Percentiles rank a stretch among this genome's conserved stretches.
These are phyloP conservation scores for Pseudonectria buxi DNA, from an alignment of 2,329 filamentous ascomycete genomes.

Conservation along the genomic window DNA sequence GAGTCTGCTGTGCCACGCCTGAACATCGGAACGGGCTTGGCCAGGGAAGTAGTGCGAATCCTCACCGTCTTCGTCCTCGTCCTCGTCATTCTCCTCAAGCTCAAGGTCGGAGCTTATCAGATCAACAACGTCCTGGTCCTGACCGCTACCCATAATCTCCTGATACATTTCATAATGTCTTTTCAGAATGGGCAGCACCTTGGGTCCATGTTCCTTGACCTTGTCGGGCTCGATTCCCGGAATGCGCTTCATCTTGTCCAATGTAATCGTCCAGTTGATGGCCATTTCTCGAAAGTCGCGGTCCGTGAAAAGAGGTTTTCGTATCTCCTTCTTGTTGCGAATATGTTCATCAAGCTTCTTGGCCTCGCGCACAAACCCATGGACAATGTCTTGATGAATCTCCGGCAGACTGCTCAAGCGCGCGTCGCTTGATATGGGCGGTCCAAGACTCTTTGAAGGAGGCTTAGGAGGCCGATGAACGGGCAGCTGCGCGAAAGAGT, in stretches of 20 bases:
- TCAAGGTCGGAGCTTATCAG: constrained; percentile 43
- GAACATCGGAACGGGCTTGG: constrained; percentile 22
- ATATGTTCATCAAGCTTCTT: constrained; percentile 54
- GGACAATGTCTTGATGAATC: constrained; percentile 57
- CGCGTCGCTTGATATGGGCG: constrained; percentile 52
- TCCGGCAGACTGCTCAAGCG: constrained; percentile 49
- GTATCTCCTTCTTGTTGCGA: constrained; percentile 50
- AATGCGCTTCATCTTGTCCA: constrained; percentile 57
- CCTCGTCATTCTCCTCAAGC: constrained; percentile 30
- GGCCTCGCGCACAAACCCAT: constrained; percentile 58
- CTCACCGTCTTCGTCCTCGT: constrained; percentile 31
- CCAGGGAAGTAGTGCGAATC: constrained; percentile 43
- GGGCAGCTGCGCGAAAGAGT: constrained; percentile 41
- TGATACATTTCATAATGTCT: constrained; percentile 40
- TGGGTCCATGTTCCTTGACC: constrained; percentile 53
- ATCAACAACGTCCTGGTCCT: constrained; percentile 43
- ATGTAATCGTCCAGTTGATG: constrained; percentile 56
- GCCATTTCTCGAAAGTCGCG: constrained; percentile 66
- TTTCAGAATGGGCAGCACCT: constrained; percentile 53
- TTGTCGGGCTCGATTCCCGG: constrained; percentile 56
- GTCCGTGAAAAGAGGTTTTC: constrained; percentile 60
- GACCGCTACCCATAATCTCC: constrained; percentile 40
- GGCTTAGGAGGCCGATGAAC: constrained; percentile 32
- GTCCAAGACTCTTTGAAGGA: constrained; percentile 32
- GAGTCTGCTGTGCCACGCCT: constrained; percentile 29